Evolutionary conservation across 345 rosid genomes (phyloP).

Genomic region (Acer campestre): DNA sequence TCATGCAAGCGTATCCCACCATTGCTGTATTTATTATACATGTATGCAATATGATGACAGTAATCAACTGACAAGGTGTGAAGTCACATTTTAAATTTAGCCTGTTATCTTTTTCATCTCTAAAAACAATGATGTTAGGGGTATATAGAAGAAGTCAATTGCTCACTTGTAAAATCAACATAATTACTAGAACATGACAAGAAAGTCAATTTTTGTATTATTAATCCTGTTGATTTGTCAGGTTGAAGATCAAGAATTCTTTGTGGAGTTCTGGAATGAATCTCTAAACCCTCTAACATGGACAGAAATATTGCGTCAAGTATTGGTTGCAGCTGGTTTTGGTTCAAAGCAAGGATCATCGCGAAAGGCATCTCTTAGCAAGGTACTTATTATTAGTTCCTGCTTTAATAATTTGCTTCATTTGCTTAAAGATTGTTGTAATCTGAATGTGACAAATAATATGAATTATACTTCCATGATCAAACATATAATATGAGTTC

Average conservation of each 20-base stretch:
- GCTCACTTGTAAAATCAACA: not conserved
- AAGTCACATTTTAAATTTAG: not conserved
- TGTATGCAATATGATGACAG: not conserved
- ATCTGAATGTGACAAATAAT: not conserved
- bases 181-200: not conserved
- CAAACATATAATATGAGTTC: not conserved
- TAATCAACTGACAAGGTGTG: not conserved
- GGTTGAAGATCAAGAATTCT: conserved; percentile 71
- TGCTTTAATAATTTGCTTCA: conserved; percentile 1
- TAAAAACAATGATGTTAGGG: not conserved
- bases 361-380: conserved; percentile 57
- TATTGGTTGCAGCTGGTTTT: conserved; percentile 89
- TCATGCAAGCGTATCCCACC: not conserved
- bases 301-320: conserved; percentile 83
- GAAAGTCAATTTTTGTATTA: not conserved
- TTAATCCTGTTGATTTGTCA: conserved; percentile 30
- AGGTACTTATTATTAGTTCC: conserved; percentile 44
- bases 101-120: not conserved
- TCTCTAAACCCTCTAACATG: conserved; percentile 93
- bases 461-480: not conserved
- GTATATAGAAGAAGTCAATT: not conserved
- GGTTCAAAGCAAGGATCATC: conserved; percentile 62
- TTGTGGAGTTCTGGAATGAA: conserved; percentile 76
- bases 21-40: no score
- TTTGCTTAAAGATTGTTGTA: not conserved